Conservation (phyloP, 2,329 filamentous ascomycete genomes). For the Fonsecaea erecta region DNA sequence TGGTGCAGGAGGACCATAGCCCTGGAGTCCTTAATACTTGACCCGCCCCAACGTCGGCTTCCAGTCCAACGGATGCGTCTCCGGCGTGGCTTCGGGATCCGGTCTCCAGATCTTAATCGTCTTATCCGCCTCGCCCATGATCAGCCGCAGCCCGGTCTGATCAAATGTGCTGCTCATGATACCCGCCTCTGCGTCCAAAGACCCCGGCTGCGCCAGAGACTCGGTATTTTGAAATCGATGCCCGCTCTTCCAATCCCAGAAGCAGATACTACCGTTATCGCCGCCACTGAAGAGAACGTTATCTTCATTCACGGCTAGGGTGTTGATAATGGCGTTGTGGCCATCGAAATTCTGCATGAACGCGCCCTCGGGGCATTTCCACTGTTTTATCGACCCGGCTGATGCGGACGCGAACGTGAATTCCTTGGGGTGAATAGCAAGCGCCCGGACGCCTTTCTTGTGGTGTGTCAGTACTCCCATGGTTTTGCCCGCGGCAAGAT, state of each 20-base stretch:
- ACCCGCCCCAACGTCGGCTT: constrained; percentile 77
- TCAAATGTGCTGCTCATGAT: constrained; percentile 96
- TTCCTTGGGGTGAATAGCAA: constrained; percentile 84
- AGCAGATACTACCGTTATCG: constrained; percentile 94
- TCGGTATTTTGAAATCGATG: constrained; percentile 89
- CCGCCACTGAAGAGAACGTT: constrained; percentile 94
- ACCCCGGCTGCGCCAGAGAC: constrained; percentile 90
- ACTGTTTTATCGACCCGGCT: constrained; percentile 95
- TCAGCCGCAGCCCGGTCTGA: constrained; percentile 81
- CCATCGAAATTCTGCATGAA: constrained; percentile 99
- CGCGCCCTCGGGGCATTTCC: constrained; percentile 96
- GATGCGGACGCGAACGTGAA: constrained; percentile 96
- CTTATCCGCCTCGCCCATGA: constrained; percentile 96
- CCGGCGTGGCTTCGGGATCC: constrained; percentile 86
- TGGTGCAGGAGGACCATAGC: neutral
- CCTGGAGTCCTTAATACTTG: constrained; percentile 64
- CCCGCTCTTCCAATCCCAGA: constrained; percentile 99
- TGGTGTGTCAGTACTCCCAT: constrained; percentile 97
- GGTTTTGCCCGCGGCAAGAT: constrained; percentile 92
- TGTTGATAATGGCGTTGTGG: constrained; percentile 96
- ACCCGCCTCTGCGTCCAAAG: constrained; percentile 89
- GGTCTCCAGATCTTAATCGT: constrained; percentile 98
- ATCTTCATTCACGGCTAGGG: constrained; percentile 88
- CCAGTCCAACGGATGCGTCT: constrained; percentile 92
- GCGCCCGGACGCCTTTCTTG: constrained; percentile 91